phyloP scores from a whole-genome alignment of 345 rosid species.

The Boechera retrofracta region DNA sequence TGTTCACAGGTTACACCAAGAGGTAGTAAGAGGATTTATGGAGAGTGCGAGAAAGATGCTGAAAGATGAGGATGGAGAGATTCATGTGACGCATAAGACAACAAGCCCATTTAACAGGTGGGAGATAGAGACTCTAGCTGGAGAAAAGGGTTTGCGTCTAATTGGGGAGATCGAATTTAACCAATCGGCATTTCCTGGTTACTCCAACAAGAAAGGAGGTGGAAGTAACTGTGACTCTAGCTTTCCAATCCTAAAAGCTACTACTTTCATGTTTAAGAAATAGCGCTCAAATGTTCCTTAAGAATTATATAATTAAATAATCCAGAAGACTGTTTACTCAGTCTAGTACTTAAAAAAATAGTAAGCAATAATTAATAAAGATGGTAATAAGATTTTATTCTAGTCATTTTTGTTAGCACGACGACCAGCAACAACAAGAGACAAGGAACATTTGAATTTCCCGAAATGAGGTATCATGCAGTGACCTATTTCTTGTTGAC shows the following conservation, averaged over 20 bases:
- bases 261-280: neutral
- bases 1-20: neutral
- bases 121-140: neutral
- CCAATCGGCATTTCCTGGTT: neutral
- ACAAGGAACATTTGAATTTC: too few species aligned
- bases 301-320: too few species aligned
- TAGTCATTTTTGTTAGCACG: too few species aligned
- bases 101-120: neutral
- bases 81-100: neutral
- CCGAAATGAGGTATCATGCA: too few species aligned
- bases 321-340: too few species aligned
- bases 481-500: too few species aligned
- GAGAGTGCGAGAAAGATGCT: neutral
- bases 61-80: constrained; percentile 6
- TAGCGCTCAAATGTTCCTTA: neutral
- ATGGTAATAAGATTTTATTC: too few species aligned
- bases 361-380: too few species aligned
- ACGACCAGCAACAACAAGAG: too few species aligned
- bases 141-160: neutral
- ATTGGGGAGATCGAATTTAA: neutral
- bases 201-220: neutral
- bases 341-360: too few species aligned
- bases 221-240: neutral
- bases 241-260: neutral
- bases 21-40: neutral